These are phyloP conservation scores for Rheum nobile DNA, from an alignment of 148 eudicot genomes.

Conservation along the genomic window DNA sequence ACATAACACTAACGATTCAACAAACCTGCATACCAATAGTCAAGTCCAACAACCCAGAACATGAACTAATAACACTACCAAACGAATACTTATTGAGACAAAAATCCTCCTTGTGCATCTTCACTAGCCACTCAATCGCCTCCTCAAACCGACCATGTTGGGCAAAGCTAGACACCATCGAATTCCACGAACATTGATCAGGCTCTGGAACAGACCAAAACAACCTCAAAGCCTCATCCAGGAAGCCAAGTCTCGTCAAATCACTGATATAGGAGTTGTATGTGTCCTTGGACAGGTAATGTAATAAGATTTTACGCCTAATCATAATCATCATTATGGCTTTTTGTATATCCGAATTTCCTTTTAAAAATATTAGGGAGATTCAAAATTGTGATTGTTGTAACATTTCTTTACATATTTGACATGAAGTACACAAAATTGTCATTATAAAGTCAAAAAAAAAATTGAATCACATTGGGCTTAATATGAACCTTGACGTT, in stretches of 20 bases:
- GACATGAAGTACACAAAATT: too few species aligned
- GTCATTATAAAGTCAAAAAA: too few species aligned
- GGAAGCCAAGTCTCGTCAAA: constrained; percentile 29
- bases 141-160: constrained; percentile 42
- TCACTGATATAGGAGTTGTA: constrained; percentile 50
- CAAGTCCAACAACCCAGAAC: constrained; percentile 51
- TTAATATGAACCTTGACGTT: too few species aligned
- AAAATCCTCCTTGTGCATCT: constrained; percentile 57
- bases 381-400: too few species aligned
- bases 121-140: constrained; percentile 43
- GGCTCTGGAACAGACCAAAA: constrained; percentile 43
- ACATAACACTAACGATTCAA: too few species aligned
- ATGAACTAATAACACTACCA: constrained; percentile 79
- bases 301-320: too few species aligned
- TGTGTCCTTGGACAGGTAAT: too few species aligned
- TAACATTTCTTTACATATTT: too few species aligned
- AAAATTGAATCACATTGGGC: too few species aligned
- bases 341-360: too few species aligned
- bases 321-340: too few species aligned
- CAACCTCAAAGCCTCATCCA: constrained; percentile 42
- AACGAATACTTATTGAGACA: constrained; percentile 45
- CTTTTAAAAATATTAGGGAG: too few species aligned
- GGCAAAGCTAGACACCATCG: constrained; percentile 69
- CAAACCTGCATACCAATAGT: constrained; percentile 48
- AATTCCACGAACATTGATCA: constrained; percentile 90